Conservation (phyloP, 176 grass and related monocot genomes). For the Secale cereale region DNA sequence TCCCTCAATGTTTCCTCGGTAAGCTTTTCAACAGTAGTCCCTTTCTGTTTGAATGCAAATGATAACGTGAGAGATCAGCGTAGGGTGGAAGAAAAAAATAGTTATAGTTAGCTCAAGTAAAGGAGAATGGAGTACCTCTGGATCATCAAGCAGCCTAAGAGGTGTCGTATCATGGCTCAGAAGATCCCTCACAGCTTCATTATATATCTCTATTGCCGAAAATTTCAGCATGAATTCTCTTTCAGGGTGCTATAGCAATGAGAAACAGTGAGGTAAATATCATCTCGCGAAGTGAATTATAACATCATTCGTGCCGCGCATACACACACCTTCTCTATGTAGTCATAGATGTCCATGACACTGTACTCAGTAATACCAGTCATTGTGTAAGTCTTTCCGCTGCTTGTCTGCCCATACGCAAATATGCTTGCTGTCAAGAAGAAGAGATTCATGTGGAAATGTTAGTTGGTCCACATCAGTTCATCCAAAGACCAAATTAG, state of each 20-base stretch:
- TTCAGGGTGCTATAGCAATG: conserved; percentile 71
- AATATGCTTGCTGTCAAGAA: conserved; percentile 87
- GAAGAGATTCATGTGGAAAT: conserved; percentile 13
- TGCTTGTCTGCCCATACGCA: conserved; percentile 96
- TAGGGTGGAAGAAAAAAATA: conserved; percentile 5
- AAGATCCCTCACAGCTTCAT: conserved; percentile 94
- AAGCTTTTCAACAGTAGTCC: conserved; percentile 86
- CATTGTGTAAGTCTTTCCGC: conserved; percentile 97
- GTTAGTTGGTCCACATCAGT: conserved; percentile 7
- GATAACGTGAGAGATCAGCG: conserved; percentile 26
- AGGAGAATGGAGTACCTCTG: conserved; percentile 59
- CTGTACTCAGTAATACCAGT: conserved; percentile 75
- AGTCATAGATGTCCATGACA: conserved; percentile 76
- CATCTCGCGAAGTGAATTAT: neutral
- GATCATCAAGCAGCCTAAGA: conserved; percentile 98
- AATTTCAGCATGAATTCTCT: conserved; percentile 89
- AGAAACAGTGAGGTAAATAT: neutral
- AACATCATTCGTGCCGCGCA: neutral
- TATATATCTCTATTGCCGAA: conserved; percentile 97
- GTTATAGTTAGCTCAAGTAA: conserved; percentile 12
- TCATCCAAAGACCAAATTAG: neutral
- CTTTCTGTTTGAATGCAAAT: conserved; percentile 66
- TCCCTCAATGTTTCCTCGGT: conserved; percentile 81
- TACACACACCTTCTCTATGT: conserved; percentile 71
- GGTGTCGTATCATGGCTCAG: conserved; percentile 61